phyloP scores from a whole-genome alignment of 352 stramenopile species.

The Globisporangium rhizosaccharum region DNA sequence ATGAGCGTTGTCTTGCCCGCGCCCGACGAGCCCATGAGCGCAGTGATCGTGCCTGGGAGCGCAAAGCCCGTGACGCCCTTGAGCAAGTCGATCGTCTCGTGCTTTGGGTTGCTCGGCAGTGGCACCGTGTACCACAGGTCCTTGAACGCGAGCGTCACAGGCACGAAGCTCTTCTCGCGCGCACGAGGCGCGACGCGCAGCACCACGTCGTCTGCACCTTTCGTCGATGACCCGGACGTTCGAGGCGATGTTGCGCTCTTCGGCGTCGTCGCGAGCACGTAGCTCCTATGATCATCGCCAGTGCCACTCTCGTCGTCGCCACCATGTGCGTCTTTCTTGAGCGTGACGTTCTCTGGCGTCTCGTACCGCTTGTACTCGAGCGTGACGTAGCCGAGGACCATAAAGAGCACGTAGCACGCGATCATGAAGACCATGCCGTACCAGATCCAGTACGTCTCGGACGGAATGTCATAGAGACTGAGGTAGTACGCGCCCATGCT shows the following conservation, averaged over 20 bases:
- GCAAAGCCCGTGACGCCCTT: constrained; percentile 59
- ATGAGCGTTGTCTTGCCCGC: constrained; percentile 94
- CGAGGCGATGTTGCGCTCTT: not conserved
- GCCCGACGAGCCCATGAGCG: constrained; percentile 67
- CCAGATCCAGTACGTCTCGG: constrained; percentile 10
- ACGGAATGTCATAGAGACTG: constrained; percentile 16
- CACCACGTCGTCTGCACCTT: not conserved
- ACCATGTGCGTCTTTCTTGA: not conserved
- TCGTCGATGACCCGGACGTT: not conserved
- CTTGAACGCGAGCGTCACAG: constrained; percentile 17
- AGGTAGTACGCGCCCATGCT: constrained; percentile 15
- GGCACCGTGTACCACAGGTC: constrained; percentile 22
- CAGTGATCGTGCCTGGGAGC: constrained; percentile 55
- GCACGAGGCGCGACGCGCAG: not conserved
- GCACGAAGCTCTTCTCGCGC: constrained; percentile 12
- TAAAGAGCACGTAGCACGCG: constrained; percentile 17
- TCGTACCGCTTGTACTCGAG: constrained; percentile 22
- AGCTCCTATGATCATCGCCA: not conserved
- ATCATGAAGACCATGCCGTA: constrained; percentile 20
- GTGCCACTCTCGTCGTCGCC: not conserved
- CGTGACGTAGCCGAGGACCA: constrained; percentile 9
- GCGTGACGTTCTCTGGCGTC: constrained; percentile 8
- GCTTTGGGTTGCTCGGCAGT: constrained; percentile 11
- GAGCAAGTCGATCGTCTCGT: constrained; percentile 40
- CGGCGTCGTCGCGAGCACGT: not conserved